A percentile compares a stretch with the other conserved stretches of the same genome.
These are phyloP conservation scores for Boletellus dicymbophilus DNA, from an alignment of 1,284 basidiomycete genomes.

Conservation along the genomic window DNA sequence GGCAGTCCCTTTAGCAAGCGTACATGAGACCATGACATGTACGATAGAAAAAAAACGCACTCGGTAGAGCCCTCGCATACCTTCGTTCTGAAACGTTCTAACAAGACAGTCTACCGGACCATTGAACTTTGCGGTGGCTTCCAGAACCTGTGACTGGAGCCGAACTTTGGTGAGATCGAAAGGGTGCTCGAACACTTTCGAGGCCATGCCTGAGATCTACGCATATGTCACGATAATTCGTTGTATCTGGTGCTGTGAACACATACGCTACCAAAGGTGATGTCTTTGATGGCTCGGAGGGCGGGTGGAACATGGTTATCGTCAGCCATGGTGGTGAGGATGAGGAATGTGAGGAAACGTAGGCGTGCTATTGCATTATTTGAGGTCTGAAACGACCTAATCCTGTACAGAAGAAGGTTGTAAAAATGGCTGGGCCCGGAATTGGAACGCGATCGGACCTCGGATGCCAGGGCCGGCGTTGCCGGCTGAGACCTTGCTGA, in stretches of 20 bases:
- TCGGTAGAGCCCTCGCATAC: constrained; percentile 82
- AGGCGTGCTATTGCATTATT: constrained; percentile 28
- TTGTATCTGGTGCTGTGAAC: neutral
- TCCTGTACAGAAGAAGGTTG: too few relatives aligned
- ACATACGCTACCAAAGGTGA: constrained; percentile 53
- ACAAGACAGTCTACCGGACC: constrained; percentile 87
- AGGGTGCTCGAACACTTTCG: constrained; percentile 74
- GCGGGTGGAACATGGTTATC: constrained; percentile 23
- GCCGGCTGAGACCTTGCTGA: too few relatives aligned
- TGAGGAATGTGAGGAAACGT: constrained; percentile 1
- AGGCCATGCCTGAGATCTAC: constrained; percentile 72
- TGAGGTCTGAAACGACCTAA: constrained; percentile 16
- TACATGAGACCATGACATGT: neutral
- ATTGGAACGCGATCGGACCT: too few relatives aligned
- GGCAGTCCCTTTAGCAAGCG: constrained; percentile 75
- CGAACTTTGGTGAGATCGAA: constrained; percentile 84
- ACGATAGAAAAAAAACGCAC: constrained; percentile 46
- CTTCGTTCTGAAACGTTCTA: constrained; percentile 82
- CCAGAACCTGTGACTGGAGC: constrained; percentile 84
- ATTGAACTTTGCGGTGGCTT: constrained; percentile 68
- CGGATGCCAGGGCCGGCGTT: too few relatives aligned
- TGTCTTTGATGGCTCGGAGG: constrained; percentile 43
- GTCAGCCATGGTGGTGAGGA: constrained; percentile 20
- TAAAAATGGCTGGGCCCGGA: too few relatives aligned
- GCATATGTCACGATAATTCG: constrained; percentile 1